Percentiles rank a stretch among this genome's conserved stretches.
These are phyloP conservation scores for Ophiostoma ips DNA, from an alignment of 2,329 filamentous ascomycete genomes.

Conservation along the genomic window DNA sequence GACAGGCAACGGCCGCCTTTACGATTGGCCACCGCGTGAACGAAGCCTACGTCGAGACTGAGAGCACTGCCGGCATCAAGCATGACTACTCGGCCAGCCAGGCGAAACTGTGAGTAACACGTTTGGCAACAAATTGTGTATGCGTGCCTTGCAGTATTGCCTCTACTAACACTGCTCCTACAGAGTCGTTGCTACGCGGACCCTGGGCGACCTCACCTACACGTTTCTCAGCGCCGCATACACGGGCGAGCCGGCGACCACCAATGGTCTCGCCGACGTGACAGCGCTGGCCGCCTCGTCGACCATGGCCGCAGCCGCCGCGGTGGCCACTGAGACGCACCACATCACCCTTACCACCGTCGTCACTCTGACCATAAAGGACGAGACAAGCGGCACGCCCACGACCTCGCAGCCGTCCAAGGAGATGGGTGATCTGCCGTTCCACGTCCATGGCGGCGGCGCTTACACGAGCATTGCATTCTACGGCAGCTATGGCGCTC, in stretches of 20 bases:
- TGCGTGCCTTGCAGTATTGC: too few relatives aligned
- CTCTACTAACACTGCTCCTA: background rate
- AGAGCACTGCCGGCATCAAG: too few relatives aligned
- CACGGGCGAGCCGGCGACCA: background rate
- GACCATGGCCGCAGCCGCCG: background rate
- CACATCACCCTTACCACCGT: background rate
- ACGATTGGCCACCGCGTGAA: background rate
- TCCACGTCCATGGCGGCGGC: background rate
- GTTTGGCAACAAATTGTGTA: too few relatives aligned
- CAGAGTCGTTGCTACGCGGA: background rate
- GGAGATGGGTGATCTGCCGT: background rate
- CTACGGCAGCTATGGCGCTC: background rate
- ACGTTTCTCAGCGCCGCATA: background rate
- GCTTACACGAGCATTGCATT: background rate
- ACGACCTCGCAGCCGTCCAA: background rate
- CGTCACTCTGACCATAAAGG: background rate
- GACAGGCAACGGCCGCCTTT: background rate
- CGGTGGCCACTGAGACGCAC: background rate
- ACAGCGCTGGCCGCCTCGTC: background rate
- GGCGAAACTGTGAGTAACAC: background rate
- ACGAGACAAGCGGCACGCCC: background rate
- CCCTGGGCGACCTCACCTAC: background rate
- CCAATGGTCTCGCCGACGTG: background rate
- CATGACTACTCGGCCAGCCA: background rate
- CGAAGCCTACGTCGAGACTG: background rate